Percentiles rank a stretch among this genome's conserved stretches.
Evolutionary conservation across 2,329 filamentous ascomycete genomes (phyloP).

Genomic region (Aspergillus versicolor): DNA sequence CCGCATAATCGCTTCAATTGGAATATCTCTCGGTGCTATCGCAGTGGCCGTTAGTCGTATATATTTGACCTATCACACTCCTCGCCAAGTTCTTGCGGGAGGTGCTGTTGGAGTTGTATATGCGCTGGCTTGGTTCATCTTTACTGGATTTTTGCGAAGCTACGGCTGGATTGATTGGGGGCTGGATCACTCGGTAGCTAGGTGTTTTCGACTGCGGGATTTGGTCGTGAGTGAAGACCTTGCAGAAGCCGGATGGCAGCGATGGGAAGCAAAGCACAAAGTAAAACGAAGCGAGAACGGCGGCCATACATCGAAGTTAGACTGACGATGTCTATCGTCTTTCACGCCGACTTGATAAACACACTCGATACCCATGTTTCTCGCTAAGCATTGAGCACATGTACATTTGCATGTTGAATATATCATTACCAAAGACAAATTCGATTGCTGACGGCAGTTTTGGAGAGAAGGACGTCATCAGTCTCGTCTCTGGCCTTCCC

Average conservation of each 20-base stretch:
- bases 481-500: no score
- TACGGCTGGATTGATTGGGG: slow-evolving; percentile 71
- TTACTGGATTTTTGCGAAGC: slow-evolving; percentile 66
- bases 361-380: background rate
- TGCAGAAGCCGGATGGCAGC: slow-evolving; percentile 88
- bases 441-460: no score
- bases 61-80: slow-evolving; percentile 91
- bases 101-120: slow-evolving; percentile 67
- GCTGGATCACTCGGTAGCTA: slow-evolving; percentile 64
- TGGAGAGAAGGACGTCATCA: no score
- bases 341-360: background rate
- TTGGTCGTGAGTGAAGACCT: slow-evolving; percentile 84
- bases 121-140: slow-evolving; percentile 74
- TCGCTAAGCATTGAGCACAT: background rate
- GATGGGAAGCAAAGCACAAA: slow-evolving; percentile 67
- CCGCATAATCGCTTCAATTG: slow-evolving; percentile 57
- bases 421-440: background rate
- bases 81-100: slow-evolving; percentile 81
- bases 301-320: slow-evolving; percentile 26
- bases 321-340: slow-evolving; percentile 19
- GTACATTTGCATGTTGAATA: no score
- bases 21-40: slow-evolving; percentile 61
- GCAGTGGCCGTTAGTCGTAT: slow-evolving; percentile 78
- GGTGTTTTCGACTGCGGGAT: slow-evolving; percentile 73
- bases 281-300: slow-evolving; percentile 28